A percentile compares a stretch with the other conserved stretches of the same genome.
Conservation (phyloP, 2,329 filamentous ascomycete genomes). For the Exserohilum turcica region DNA sequence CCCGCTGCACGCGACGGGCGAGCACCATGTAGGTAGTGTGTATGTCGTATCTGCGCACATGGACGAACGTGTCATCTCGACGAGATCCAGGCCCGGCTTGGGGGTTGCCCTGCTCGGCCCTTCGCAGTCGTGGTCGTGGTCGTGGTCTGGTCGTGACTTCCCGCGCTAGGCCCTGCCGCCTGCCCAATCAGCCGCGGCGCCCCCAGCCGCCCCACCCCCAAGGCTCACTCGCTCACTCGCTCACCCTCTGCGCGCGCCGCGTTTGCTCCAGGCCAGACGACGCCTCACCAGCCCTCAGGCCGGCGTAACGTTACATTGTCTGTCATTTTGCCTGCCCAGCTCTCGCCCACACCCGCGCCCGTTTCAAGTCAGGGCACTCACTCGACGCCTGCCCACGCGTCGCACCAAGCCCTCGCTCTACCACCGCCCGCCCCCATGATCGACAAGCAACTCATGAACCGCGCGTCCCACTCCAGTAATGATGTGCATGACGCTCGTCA, state of each 20-base stretch:
- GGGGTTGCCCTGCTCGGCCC: slow-evolving; percentile 7
- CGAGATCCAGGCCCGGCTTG: slow-evolving; percentile 12
- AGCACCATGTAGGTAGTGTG: too few relatives aligned
- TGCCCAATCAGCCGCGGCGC: slow-evolving; percentile 15
- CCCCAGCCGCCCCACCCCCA: slow-evolving; percentile 4
- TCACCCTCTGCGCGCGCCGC: slow-evolving; percentile 3
- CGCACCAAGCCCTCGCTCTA: slow-evolving; percentile 6
- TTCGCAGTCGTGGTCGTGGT: too few relatives aligned
- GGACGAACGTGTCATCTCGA: slow-evolving; percentile 13
- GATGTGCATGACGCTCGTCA: slow-evolving; percentile 6
- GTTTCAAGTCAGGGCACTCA: slow-evolving; percentile 1
- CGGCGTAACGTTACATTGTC: slow-evolving; percentile 22
- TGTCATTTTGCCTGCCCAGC: background rate
- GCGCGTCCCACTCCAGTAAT: slow-evolving; percentile 7
- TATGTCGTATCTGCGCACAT: too few relatives aligned
- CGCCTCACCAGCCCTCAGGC: background rate
- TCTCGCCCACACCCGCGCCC: background rate
- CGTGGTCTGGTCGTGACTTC: slow-evolving; percentile 12
- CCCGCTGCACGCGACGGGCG: too few relatives aligned
- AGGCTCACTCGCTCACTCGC: background rate
- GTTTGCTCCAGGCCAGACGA: background rate
- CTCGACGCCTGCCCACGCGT: slow-evolving; percentile 3
- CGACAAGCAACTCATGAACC: slow-evolving; percentile 10
- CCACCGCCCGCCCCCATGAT: slow-evolving; percentile 10
- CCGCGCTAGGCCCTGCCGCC: slow-evolving; percentile 5